Percentiles rank a stretch among this genome's conserved stretches.
phyloP scores from a whole-genome alignment of 2,329 filamentous ascomycete genomes.

The Xylaria polymorpha region DNA sequence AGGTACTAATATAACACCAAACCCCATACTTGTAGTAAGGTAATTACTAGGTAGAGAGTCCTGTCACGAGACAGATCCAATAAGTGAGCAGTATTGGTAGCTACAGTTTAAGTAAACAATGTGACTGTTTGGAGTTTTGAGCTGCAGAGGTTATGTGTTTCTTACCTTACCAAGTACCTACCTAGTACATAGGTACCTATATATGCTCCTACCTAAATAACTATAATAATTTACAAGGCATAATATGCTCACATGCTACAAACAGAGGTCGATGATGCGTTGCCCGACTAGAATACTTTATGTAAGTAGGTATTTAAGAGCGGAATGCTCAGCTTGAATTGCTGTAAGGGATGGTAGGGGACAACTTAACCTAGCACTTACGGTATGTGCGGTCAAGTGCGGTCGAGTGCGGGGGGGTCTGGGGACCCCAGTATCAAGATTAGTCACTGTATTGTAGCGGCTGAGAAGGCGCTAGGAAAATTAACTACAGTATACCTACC shows the following conservation, averaged over 20 bases:
- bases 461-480: not conserved
- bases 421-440: not conserved
- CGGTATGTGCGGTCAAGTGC: conserved; percentile 7
- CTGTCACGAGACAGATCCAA: not conserved
- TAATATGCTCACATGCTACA: not conserved
- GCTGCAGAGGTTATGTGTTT: not conserved
- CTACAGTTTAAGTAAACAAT: not conserved
- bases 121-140: not conserved
- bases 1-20: too few species aligned
- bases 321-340: too few species aligned
- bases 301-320: too few species aligned
- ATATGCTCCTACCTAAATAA: not conserved
- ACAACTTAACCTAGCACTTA: not conserved
- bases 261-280: not conserved
- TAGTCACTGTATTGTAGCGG: not conserved
- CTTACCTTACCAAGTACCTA: not conserved
- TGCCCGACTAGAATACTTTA: too few species aligned
- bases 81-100: not conserved
- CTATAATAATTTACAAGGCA: not conserved
- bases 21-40: not conserved
- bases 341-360: not conserved
- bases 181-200: too few species aligned
- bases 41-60: not conserved
- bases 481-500: not conserved
- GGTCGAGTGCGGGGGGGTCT: conserved; percentile 8